phyloP scores from a whole-genome alignment of 768 basidiomycete species.

The Lactifluus pinguis region DNA sequence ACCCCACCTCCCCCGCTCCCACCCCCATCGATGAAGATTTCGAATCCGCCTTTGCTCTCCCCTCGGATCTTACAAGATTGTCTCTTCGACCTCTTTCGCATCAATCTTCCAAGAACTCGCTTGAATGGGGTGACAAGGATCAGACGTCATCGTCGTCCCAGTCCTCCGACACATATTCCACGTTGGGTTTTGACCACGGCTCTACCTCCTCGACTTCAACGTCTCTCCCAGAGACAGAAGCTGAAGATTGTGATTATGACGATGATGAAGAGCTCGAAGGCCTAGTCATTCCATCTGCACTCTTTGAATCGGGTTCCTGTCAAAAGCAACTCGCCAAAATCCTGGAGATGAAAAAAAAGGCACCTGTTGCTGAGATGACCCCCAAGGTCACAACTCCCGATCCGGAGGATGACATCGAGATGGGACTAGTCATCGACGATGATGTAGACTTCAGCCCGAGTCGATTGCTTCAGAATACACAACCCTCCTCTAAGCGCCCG shows the following conservation, averaged over 20 bases:
- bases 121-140: constrained; percentile 83
- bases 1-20: constrained; percentile 24
- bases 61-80: constrained; percentile 69
- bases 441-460: constrained; percentile 78
- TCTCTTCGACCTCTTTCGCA: constrained; percentile 76
- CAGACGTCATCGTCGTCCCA: constrained; percentile 68
- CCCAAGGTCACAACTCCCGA: constrained; percentile 50
- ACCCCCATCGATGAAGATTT: constrained; percentile 57
- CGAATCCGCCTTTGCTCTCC: constrained; percentile 75
- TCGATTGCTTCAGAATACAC: constrained; percentile 47
- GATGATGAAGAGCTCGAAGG: constrained; percentile 73
- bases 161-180: constrained; percentile 81
- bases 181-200: constrained; percentile 63
- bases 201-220: constrained; percentile 66
- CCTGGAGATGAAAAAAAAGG: constrained; percentile 45
- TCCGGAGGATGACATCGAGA: constrained; percentile 80
- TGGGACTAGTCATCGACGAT: constrained; percentile 74
- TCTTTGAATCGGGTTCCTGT: constrained; percentile 67
- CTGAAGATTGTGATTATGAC: constrained; percentile 44
- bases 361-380: constrained; percentile 45
- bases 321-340: constrained; percentile 41
- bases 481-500: constrained; percentile 32
- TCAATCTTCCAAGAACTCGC: constrained; percentile 71
- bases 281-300: constrained; percentile 61
- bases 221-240: constrained; percentile 62